Evolutionary conservation across 495 filamentous ascomycete species (phyloP), one percentile per base, ranked within the genome.

Genomic region (Trichoderma asperelloides): DNA sequence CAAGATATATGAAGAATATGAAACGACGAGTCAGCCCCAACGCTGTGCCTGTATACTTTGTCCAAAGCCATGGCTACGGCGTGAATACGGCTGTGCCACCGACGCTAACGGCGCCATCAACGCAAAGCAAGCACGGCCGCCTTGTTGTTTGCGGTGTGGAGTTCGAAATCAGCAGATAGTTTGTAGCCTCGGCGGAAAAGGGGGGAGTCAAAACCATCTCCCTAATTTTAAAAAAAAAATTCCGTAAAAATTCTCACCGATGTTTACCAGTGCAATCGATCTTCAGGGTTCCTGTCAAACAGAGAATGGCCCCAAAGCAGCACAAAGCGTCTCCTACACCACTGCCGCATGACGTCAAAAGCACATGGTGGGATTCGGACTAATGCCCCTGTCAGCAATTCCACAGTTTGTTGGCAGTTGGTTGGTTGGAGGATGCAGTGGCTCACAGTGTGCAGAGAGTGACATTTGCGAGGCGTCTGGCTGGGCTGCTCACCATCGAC

Each of bases 111-210:
- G 23, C 16, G 25, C 23, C 49, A 25, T 60, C 55, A 60, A 15
- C 9, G 25, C 8, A 21, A 23, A 57, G 49, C 43, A 51, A 11
- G 23, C 11, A 57, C 21, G 49, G 55, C 11, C 21, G n/a, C 47
- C 3, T 51, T 21, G 8, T 60, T 60, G 55, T 30, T 60, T 60
- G 55, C 55, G 55, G 55, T 60, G 55, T 60, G 55, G 55, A 60
- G 55, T 28, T 25, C n/a, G 55, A 28, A 57, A 28, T 60, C 55
- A 30, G 55, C 49, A 25, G n/a, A 23, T 55, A n/a, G 7, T 11
- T 11, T 11, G n/a, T 9, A 1, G 49, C 2, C 8, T 3, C 16
- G 49, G 49, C 15, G 4, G 4, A 25, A n/a, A 55, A n/a, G 49
- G 49, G n/a, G 18, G 49, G 49, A 25, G 39, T 40, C 39, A 12